Base-by-base conservation (phyloP, 2,329 filamentous ascomycete species). In the Graphiopsis chlorocephala region DNA sequence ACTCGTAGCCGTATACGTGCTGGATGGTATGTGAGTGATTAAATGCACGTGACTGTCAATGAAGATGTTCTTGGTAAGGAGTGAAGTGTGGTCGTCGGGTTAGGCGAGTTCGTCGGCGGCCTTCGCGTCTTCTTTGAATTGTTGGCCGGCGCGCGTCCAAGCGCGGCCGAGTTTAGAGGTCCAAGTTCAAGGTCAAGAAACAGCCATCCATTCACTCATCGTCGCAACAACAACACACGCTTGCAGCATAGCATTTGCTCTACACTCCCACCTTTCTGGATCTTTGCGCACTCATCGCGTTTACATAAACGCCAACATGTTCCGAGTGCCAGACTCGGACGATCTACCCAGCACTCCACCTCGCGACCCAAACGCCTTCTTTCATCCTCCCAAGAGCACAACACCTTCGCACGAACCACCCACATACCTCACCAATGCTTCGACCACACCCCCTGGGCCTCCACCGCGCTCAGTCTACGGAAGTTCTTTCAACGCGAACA, bases 391-490 rank as follows among this genome's bases (percentile, higher is more conserved):
- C n/a, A 73, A 74, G 14, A 77, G 76, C 10, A 78, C 76, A 15
- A 78, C 76, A 25, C 76, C 76, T 20, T 72, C 74, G 35, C 74
- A 72, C 5, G 70, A 73, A 47, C 75, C 76, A 23, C 75, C 76
- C 6, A 72, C 72, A 7, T 70, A 72, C 47, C 71, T 74, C 50
- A 74, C 72, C 10, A 65, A 70, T 55, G 62, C 68, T 25, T 77
- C 75, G 17, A 76, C 72, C 48, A 78, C 76, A 28, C 76, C 76
- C 3, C 68, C 67, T 8, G 76, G 74, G 12, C 72, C 69, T 33
- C 75, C 75, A n/a, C 76, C 75, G 26, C 69, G 72, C n/a, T 75
- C 73, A n/a, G 64, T 72, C 15, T 74, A 73, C 47, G 74, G 71
- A 28, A 76, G 74, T 69, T 77, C 75, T 6, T 72, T 70, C 68